Percentiles rank a stretch among this genome's conserved stretches.
These are phyloP conservation scores for Pestalotiopsis sp. DNA, from an alignment of 2,329 filamentous ascomycete genomes.

Conservation along the genomic window DNA sequence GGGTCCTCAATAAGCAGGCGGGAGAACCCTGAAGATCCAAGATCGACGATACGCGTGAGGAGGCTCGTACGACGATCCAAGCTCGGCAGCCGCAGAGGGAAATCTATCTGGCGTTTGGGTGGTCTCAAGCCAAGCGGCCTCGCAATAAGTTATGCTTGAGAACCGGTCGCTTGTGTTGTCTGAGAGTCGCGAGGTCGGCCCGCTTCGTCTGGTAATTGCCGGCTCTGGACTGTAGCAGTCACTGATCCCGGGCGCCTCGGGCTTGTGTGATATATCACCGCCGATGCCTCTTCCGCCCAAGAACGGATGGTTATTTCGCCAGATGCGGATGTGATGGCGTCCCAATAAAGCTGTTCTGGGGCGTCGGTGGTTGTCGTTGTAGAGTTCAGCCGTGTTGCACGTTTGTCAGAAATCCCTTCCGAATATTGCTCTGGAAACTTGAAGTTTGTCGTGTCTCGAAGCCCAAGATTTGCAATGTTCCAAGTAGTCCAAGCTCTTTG, in stretches of 20 bases:
- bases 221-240: background rate
- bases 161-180: slow-evolving; percentile 3
- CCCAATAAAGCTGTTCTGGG: background rate
- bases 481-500: slow-evolving; percentile 19
- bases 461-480: slow-evolving; percentile 19
- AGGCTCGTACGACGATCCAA: background rate
- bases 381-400: slow-evolving; percentile 1
- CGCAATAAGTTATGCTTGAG: background rate
- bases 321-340: background rate
- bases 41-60: background rate
- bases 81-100: background rate
- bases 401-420: background rate
- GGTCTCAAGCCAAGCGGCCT: background rate
- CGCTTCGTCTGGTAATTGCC: background rate
- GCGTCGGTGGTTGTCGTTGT: background rate
- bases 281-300: background rate
- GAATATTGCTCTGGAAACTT: background rate
- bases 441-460: slow-evolving; percentile 11
- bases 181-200: slow-evolving; percentile 4
- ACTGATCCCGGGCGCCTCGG: background rate
- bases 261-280: background rate
- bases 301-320: background rate
- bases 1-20: background rate
- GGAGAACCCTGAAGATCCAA: slow-evolving; percentile 4
- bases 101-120: background rate